Base-by-base conservation (phyloP, 2,329 filamentous ascomycete species). In the Plectosphaerella cucumerina region DNA sequence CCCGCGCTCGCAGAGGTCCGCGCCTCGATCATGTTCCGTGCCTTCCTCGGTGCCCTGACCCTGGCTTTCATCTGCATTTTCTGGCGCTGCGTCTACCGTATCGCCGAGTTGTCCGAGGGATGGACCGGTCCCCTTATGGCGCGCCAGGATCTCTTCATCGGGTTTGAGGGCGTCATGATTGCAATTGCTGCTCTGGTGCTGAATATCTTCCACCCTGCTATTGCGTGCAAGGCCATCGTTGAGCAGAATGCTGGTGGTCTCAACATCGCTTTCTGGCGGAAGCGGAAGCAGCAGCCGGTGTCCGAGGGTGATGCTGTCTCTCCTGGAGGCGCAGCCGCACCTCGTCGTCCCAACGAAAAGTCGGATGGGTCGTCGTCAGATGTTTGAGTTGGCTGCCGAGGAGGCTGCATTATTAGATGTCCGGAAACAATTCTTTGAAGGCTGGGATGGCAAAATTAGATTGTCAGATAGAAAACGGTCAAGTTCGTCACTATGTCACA, bases 1-100 rank as follows among this genome's bases (percentile, higher is more conserved):
- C 65, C 68, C 8, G 58, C 57, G 9, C 58, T 69, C 14, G 62
- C 61, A 26, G 59, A 59, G 9, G 63, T 77, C 37, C 71, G 77
- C 31, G 52, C 62, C 39, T 73, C 72, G 14, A 59, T 58, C 44
- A 60, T 64, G 21, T 85, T 86, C 68, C 70, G 70, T 50, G 70
- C 70, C 12, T 86, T 86, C 63, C 63, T 84, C 5, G 60, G 59
- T n/a, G 80, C 77, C 11, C 70, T 87, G 17, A 62, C 69, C 1
- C 63, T 86, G 2, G 75, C 82, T 2, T 84, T 83, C n/a, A 48
- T 86, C 12, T 77, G 75, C 58, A 82, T 89, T 59, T 79, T 88
- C 54, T 79, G 80, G 59, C 74, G 86, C 9, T 84, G 78, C 56
- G 77, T 83, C 41, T 89, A 83, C 65, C 78, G 86, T 50, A 79